Base-by-base conservation (phyloP, 1,284 basidiomycete species). In the Polyporus tsugae region DNA sequence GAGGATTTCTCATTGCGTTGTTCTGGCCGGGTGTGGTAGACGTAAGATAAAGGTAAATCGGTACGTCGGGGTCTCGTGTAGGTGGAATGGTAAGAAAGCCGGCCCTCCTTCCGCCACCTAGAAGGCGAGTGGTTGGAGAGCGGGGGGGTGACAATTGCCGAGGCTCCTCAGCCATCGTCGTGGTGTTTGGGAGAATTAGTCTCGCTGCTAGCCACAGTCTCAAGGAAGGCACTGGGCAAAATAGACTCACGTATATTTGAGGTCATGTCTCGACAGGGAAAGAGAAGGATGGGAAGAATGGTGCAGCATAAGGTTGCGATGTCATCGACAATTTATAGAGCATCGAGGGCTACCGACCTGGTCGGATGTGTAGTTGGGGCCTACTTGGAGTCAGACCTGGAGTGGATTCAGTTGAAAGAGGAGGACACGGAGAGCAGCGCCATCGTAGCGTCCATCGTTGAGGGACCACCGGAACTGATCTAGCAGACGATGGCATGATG, bases 111-210 rank as follows among this genome's bases (percentile, higher is more conserved):
- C 36, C 44, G 2, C 46, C 55, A 19, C 62, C 46, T n/a, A 67
- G 44, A 6, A 67, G 42, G 6, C 61, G 57, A 29, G 60, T 29
- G 5, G 66, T 67, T 15, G 62, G 66, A 10, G 66, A 63, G 11
- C 62, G 66, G 9, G 65, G 15, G 10, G 52, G 17, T 22, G 29
- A 57, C 9, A 67, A 19, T 2, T 55, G 39, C 4, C 46, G 7
- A 19, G 66, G 66, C 46, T 67, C 66, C 25, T 67, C 62, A 19
- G 58, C 60, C 36, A 67, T 53, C 29, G 62, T 58, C 2, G 17
- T 22, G 2, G 44, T 57, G 15, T 67, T 62, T 29, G 66, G 66
- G 19, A 63, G 17, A 2, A 67, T 49, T 9, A 67, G 17, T 29
- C 66, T 62, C 6, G 66, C 66, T 67, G 39, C 2, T 33, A 49